These are phyloP conservation scores for Tricholoma terreum DNA, from an alignment of 768 basidiomycete genomes.

Conservation along the genomic window DNA sequence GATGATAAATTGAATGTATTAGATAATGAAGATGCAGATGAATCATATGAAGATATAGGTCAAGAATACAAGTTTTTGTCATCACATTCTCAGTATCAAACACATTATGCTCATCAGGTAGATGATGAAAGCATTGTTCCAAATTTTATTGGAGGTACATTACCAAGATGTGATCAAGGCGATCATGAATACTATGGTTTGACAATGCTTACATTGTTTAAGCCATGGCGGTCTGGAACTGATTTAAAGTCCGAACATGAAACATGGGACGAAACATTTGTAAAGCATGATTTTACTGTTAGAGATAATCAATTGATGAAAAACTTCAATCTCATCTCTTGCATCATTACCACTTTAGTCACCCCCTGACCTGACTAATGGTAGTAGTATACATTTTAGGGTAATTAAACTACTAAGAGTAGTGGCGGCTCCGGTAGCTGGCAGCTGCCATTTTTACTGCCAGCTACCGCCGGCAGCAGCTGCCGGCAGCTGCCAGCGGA, in stretches of 20 bases:
- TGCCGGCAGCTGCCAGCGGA: no score
- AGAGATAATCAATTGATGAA: no score
- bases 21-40: neutral
- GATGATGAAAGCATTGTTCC: slow-evolving; percentile 12
- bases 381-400: no score
- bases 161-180: slow-evolving; percentile 25
- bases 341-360: no score
- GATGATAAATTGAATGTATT: neutral
- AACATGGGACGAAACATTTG: slow-evolving; percentile 21
- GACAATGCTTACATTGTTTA: slow-evolving; percentile 14
- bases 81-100: slow-evolving; percentile 21
- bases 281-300: no score
- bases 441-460: no score
- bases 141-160: slow-evolving; percentile 25
- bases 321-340: no score
- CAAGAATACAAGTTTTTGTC: neutral
- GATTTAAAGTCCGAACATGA: slow-evolving; percentile 16
- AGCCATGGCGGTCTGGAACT: slow-evolving; percentile 20
- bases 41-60: slow-evolving; percentile 2
- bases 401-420: no score
- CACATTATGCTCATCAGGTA: slow-evolving; percentile 13
- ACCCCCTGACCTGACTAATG: no score
- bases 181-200: slow-evolving; percentile 28
- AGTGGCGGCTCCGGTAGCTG: no score
- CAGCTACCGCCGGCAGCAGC: no score